Percentiles rank a stretch among this genome's conserved stretches.
These are phyloP conservation scores for Pezicula neosporulosa DNA, from an alignment of 2,329 filamentous ascomycete genomes.

Conservation along the genomic window DNA sequence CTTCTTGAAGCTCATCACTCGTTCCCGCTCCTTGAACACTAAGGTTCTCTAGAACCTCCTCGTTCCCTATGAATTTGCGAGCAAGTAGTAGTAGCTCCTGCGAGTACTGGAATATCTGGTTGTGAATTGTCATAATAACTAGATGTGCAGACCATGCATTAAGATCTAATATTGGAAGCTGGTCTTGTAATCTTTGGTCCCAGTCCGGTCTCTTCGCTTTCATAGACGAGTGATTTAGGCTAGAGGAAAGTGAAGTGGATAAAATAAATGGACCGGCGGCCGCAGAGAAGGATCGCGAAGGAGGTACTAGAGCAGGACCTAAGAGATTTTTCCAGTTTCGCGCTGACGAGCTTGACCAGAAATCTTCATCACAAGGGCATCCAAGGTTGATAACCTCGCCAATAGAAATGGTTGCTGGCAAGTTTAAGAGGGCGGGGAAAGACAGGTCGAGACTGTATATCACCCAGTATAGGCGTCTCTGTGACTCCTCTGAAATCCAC, in stretches of 20 bases:
- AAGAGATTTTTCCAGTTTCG: conserved; percentile 19
- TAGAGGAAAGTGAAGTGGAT: not conserved
- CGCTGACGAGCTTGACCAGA: conserved; percentile 19
- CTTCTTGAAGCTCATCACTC: not conserved
- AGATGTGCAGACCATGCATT: conserved; percentile 21
- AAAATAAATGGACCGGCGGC: conserved; percentile 20
- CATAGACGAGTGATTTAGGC: not conserved
- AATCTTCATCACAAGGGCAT: conserved; percentile 22
- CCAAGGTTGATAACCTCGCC: conserved; percentile 16
- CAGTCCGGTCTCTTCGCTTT: not conserved
- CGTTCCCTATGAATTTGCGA: conserved; percentile 14
- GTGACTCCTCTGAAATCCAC: conserved; percentile 19
- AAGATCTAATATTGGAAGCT: conserved; percentile 14
- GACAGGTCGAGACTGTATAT: conserved; percentile 20
- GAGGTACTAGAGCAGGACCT: conserved; percentile 15
- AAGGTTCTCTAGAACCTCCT: not conserved
- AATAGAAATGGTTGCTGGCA: conserved; percentile 18
- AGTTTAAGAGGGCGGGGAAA: conserved; percentile 19
- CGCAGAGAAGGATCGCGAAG: conserved; percentile 17
- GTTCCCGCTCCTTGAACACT: not conserved
- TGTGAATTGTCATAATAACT: conserved; percentile 17
- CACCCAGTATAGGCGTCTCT: conserved; percentile 18
- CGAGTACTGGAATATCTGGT: conserved; percentile 15
- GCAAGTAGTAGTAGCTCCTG: conserved; percentile 15
- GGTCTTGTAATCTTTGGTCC: not conserved